Evolutionary conservation across 768 basidiomycete genomes (phyloP).

Genomic region (Suillus subluteus): DNA sequence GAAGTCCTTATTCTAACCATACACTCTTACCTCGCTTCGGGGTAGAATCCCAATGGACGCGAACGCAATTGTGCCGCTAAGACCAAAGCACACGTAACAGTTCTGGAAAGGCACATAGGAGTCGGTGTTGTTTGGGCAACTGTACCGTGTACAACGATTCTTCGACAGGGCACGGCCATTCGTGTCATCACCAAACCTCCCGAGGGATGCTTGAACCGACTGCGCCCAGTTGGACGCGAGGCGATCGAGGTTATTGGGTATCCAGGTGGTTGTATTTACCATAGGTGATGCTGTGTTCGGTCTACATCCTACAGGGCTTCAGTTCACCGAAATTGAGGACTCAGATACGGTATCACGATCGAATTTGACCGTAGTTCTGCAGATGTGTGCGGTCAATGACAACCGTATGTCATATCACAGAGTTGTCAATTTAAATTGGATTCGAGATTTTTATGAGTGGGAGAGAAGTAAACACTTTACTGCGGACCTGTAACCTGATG

Average conservation of each 20-base stretch:
- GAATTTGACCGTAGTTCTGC: neutral
- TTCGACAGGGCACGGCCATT: constrained; percentile 40
- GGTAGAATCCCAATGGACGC: constrained; percentile 45
- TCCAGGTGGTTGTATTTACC: constrained; percentile 54
- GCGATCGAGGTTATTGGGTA: constrained; percentile 46
- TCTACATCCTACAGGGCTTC: too few species aligned
- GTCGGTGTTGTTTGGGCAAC: too few species aligned
- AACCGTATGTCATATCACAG: neutral
- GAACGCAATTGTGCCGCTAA: constrained; percentile 62
- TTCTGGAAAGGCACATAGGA: too few species aligned
- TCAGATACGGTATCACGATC: too few species aligned
- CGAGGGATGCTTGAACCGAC: constrained; percentile 53
- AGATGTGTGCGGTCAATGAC: neutral
- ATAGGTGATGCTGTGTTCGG: constrained; percentile 62
- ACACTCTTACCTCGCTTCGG: neutral
- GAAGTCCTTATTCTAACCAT: neutral
- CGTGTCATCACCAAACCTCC: constrained; percentile 68
- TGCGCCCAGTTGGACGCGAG: constrained; percentile 64
- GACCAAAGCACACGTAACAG: constrained; percentile 52
- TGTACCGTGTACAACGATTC: constrained; percentile 47
- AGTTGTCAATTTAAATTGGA: neutral
- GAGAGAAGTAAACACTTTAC: neutral
- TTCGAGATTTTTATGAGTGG: neutral
- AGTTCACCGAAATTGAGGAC: too few species aligned
- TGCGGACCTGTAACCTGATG: neutral